These are phyloP conservation scores for Fraxinus platypoda DNA, from an alignment of 305 asterid species.

Conservation along the genomic window DNA sequence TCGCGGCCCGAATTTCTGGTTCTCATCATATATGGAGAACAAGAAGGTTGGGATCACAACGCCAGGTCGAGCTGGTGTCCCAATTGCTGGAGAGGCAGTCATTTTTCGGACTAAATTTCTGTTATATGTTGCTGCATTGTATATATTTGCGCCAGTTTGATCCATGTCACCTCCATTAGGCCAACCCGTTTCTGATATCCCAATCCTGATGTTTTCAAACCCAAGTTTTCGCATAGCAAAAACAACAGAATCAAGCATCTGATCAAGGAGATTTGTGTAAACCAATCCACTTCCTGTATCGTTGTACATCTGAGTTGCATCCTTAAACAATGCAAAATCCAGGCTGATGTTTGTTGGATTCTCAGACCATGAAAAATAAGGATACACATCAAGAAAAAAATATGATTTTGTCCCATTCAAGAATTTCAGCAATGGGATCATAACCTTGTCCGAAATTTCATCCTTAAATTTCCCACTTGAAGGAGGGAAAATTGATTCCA, in stretches of 20 bases:
- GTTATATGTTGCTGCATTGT: constrained; percentile 69
- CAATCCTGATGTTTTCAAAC: constrained; percentile 34
- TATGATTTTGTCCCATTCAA: constrained; percentile 51
- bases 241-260: constrained; percentile 64
- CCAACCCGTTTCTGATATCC: constrained; percentile 81
- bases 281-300: constrained; percentile 55
- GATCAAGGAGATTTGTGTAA: constrained; percentile 66
- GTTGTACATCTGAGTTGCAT: constrained; percentile 24
- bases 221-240: constrained; percentile 66
- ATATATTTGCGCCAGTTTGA: constrained; percentile 55
- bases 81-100: constrained; percentile 41
- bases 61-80: constrained; percentile 76
- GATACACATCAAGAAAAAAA: constrained; percentile 60
- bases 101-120: constrained; percentile 52
- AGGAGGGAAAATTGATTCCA: constrained; percentile 66
- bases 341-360: constrained; percentile 42
- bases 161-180: constrained; percentile 76
- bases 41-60: constrained; percentile 51
- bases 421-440: constrained; percentile 48
- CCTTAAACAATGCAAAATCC: constrained; percentile 52
- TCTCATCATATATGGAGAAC: constrained; percentile 65
- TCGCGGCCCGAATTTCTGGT: constrained; percentile 55
- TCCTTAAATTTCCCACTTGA: constrained; percentile 60
- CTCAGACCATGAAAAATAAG: constrained; percentile 63
- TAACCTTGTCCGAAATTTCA: constrained; percentile 40